phyloP scores from a whole-genome alignment of 345 rosid genomes.

The Nasturtium officinale region DNA sequence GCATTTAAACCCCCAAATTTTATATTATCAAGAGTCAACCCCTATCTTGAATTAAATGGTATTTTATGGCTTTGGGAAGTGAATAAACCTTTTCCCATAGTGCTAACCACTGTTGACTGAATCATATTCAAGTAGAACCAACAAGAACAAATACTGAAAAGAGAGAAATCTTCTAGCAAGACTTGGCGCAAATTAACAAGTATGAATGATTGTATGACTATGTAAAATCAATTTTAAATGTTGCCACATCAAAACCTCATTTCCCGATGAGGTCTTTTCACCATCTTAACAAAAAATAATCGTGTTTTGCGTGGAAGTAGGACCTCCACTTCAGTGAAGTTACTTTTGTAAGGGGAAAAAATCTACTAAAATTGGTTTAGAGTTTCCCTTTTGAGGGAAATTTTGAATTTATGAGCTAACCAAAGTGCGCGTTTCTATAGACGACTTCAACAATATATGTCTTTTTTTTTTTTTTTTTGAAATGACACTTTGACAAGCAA shows the following conservation, averaged over 20 bases:
- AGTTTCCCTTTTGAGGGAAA: neutral
- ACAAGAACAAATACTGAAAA: constrained; percentile 7
- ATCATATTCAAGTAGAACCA: neutral
- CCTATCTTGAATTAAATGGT: constrained; percentile 19
- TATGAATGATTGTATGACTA: neutral
- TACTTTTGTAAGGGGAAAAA: neutral
- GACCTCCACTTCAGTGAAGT: constrained; percentile 24
- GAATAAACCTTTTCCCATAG: constrained; percentile 11
- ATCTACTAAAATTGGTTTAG: neutral
- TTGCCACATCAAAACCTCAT: constrained; percentile 6
- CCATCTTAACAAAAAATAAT: neutral
- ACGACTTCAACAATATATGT: too few species aligned
- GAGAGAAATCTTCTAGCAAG: constrained; percentile 18
- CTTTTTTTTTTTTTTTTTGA: neutral
- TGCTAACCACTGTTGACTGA: constrained; percentile 33
- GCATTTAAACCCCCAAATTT: neutral
- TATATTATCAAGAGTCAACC: constrained; percentile 24
- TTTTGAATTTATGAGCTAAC: neutral
- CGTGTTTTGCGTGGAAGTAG: constrained; percentile 10
- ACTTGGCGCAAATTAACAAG: constrained; percentile 13
- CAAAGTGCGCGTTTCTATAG: neutral
- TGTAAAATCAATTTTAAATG: neutral
- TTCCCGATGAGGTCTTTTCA: neutral
- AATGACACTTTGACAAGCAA: neutral
- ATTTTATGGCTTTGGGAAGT: constrained; percentile 15